phyloP scores from a whole-genome alignment of 2,329 filamentous ascomycete genomes.

The Neocatenulostroma microsporum region DNA sequence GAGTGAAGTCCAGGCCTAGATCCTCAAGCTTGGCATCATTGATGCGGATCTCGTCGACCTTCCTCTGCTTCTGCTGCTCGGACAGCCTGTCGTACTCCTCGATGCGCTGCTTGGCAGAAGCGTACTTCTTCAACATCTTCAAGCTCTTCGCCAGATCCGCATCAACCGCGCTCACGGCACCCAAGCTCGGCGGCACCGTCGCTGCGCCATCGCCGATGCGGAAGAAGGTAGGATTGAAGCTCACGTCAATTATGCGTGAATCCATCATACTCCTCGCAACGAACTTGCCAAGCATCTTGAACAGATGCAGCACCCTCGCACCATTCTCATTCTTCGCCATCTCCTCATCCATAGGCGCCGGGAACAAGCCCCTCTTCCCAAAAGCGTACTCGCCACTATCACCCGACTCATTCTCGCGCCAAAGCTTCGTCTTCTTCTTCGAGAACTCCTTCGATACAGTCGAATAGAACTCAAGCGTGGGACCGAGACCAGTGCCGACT shows the following conservation, averaged over 20 bases:
- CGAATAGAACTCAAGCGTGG: slow-evolving; percentile 95
- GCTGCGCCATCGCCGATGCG: slow-evolving; percentile 67
- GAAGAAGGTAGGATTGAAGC: slow-evolving; percentile 97
- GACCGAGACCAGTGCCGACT: slow-evolving; percentile 89
- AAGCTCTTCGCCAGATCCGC: slow-evolving; percentile 77
- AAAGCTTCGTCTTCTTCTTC: slow-evolving; percentile 93
- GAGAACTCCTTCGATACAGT: slow-evolving; percentile 95
- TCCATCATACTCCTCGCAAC: slow-evolving; percentile 97
- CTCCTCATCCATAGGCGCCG: slow-evolving; percentile 76
- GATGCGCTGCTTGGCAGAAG: slow-evolving; percentile 70
- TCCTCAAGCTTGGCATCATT: slow-evolving; percentile 77
- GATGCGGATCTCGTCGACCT: slow-evolving; percentile 61
- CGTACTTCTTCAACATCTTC: slow-evolving; percentile 80
- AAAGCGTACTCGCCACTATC: slow-evolving; percentile 74
- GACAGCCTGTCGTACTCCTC: slow-evolving; percentile 62
- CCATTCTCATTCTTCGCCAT: slow-evolving; percentile 67
- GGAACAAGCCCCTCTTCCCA: slow-evolving; percentile 78
- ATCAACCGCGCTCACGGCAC: slow-evolving; percentile 83
- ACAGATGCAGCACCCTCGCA: slow-evolving; percentile 80
- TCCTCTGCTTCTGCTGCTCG: slow-evolving; percentile 61
- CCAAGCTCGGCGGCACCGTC: slow-evolving; percentile 71
- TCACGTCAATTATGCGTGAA: slow-evolving; percentile 93
- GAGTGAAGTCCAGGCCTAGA: slow-evolving; percentile 83
- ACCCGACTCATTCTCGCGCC: slow-evolving; percentile 79
- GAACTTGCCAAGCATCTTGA: slow-evolving; percentile 92